phyloP scores from a whole-genome alignment of 2,329 filamentous ascomycete genomes.

The Chaetoscypha palmicola region DNA sequence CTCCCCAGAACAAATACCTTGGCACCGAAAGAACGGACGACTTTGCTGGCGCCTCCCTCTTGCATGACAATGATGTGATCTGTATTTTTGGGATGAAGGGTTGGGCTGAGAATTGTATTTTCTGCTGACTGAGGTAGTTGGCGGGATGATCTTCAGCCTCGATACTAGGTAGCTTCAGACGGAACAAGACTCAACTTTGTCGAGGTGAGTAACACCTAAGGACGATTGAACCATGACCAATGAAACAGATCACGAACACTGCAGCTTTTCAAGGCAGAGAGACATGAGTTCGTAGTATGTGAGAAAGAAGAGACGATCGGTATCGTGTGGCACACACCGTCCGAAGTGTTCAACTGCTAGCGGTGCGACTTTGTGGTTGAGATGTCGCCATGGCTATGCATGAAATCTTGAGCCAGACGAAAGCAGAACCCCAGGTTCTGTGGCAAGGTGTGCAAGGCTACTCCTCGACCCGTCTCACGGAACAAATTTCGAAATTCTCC shows the following conservation, averaged over 20 bases:
- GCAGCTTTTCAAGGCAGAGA: background rate
- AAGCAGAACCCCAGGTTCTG: background rate
- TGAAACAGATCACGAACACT: background rate
- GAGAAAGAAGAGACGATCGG: background rate
- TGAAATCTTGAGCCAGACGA: slow-evolving; percentile 1
- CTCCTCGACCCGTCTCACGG: slow-evolving; percentile 1
- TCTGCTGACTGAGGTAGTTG: background rate
- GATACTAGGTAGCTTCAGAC: too few species aligned
- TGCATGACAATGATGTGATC: background rate
- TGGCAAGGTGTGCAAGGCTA: slow-evolving; percentile 3
- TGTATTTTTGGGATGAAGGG: background rate
- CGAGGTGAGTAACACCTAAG: background rate
- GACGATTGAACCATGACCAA: background rate
- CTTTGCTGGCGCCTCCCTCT: slow-evolving; percentile 1
- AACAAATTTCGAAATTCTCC: slow-evolving; percentile 2
- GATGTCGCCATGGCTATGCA: slow-evolving; percentile 6
- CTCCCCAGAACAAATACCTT: slow-evolving; percentile 6
- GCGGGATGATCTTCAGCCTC: too few species aligned
- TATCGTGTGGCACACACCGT: background rate
- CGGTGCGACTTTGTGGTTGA: background rate
- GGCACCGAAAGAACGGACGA: slow-evolving; percentile 8
- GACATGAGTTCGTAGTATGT: background rate
- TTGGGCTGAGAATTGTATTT: background rate
- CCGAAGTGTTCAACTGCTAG: background rate
- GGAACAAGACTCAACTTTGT: too few species aligned